A percentile compares a stretch with the other conserved stretches of the same genome.
Evolutionary conservation across 441 rosid species (phyloP).

Genomic region (Pelargonium citronellum): DNA sequence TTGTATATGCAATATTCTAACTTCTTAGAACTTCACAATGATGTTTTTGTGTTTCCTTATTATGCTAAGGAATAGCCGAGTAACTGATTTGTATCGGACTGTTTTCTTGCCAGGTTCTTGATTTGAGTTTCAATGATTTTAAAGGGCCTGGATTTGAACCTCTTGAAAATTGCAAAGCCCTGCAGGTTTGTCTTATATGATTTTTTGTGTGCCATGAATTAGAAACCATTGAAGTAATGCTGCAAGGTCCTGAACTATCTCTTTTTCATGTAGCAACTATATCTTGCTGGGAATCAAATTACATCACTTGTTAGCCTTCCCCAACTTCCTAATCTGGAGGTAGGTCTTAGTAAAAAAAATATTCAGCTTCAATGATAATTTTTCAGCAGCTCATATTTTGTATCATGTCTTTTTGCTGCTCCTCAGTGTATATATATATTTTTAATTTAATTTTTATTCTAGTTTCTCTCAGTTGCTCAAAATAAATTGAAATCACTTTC

Average conservation of each 20-base stretch:
- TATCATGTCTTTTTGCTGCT: constrained; percentile 9
- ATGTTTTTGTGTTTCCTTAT: constrained; percentile 8
- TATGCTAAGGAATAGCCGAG: constrained; percentile 11
- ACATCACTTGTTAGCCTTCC: constrained; percentile 95
- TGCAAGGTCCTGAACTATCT: constrained; percentile 26
- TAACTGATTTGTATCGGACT: constrained; percentile 12
- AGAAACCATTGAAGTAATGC: constrained; percentile 17
- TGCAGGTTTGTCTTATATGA: constrained; percentile 61
- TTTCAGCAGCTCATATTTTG: constrained; percentile 10
- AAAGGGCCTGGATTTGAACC: constrained; percentile 99
- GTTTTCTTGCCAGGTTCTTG: constrained; percentile 74
- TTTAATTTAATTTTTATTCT: constrained; percentile 18
- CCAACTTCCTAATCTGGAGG: constrained; percentile 96
- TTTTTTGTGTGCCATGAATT: constrained; percentile 15
- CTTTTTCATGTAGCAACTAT: constrained; percentile 68
- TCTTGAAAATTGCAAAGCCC: constrained; percentile 78
- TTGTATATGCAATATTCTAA: not conserved
- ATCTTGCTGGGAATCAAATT: constrained; percentile 98
- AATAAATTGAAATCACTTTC: constrained; percentile 91
- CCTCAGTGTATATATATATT: not conserved
- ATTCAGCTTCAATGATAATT: constrained; percentile 14
- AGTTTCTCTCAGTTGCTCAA: constrained; percentile 99
- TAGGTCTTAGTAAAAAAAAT: constrained; percentile 27
- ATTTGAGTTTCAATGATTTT: constrained; percentile 98
- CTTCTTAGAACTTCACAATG: not conserved